Evolutionary conservation across 441 rosid genomes (phyloP).

Genomic region (Populus hybrid): DNA sequence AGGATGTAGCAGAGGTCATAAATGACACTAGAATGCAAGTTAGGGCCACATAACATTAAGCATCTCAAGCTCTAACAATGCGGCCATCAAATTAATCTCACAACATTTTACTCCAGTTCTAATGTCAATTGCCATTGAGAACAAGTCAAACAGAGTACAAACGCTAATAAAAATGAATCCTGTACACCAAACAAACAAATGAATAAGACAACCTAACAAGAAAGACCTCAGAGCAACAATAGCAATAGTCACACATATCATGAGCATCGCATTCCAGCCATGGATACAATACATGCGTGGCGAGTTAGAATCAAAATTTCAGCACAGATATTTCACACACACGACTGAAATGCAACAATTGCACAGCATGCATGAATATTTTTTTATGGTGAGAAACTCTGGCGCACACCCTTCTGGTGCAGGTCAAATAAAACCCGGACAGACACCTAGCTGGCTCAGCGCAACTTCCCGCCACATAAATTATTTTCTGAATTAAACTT

Average conservation of each 20-base stretch:
- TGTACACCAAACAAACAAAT: background rate
- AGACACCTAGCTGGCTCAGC: background rate
- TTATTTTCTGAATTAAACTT: too few species aligned
- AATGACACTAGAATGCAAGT: background rate
- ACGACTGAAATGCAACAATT: too few species aligned
- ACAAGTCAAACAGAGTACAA: background rate
- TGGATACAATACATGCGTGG: background rate
- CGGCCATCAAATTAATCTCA: background rate
- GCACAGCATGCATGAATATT: background rate
- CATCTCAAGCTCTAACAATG: background rate
- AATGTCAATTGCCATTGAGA: background rate
- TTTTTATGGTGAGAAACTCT: too few species aligned
- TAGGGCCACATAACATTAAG: background rate
- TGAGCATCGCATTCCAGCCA: background rate
- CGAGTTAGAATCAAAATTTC: background rate
- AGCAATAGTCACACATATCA: conserved; percentile 10
- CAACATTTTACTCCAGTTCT: background rate
- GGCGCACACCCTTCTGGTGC: too few species aligned
- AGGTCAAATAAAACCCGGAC: too few species aligned
- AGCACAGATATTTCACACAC: background rate
- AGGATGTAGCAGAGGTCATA: too few species aligned
- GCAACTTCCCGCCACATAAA: background rate
- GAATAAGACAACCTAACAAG: background rate
- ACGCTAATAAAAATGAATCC: background rate
- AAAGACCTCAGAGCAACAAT: conserved; percentile 14